A percentile compares a stretch with the other conserved stretches of the same genome.
These are phyloP conservation scores for Schizochytrium sp. DNA, from an alignment of 108 stramenopile species.

Conservation along the genomic window DNA sequence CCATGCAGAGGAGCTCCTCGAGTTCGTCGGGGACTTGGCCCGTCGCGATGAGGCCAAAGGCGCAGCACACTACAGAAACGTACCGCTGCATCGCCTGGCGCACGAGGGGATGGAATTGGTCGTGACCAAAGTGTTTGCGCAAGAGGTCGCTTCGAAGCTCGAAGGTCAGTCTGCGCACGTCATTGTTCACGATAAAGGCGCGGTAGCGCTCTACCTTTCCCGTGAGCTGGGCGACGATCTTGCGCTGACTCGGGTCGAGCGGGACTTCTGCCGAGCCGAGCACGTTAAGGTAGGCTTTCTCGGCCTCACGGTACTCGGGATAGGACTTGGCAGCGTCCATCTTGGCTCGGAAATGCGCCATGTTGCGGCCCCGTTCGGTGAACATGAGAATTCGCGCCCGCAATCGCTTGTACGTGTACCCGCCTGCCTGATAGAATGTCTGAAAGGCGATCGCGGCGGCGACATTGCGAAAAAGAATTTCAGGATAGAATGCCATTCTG, in stretches of 20 bases:
- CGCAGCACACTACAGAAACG: not conserved
- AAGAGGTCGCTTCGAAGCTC: constrained; percentile 69
- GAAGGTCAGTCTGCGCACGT: constrained; percentile 80
- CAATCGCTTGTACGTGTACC: not conserved
- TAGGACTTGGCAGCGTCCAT: constrained; percentile 51
- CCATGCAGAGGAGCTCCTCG: not conserved
- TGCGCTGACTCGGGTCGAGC: constrained; percentile 63
- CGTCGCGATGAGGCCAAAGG: not conserved
- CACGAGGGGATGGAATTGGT: constrained; percentile 1
- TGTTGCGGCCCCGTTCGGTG: constrained; percentile 48
- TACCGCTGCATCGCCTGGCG: constrained; percentile 3
- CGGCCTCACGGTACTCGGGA: constrained; percentile 79
- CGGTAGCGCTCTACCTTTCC: constrained; percentile 60
- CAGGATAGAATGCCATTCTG: constrained; percentile 57
- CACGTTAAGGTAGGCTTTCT: constrained; percentile 68
- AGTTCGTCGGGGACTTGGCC: not conserved
- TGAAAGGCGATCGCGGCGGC: constrained; percentile 59
- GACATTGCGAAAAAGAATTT: constrained; percentile 58
- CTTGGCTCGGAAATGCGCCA: constrained; percentile 56
- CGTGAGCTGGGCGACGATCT: constrained; percentile 67
- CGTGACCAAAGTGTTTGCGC: constrained; percentile 16
- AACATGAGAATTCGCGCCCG: not conserved
- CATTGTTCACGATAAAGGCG: constrained; percentile 69
- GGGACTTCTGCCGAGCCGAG: constrained; percentile 72
- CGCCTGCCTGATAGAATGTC: constrained; percentile 40